Percentiles rank a stretch among this genome's conserved stretches.
Conservation (phyloP, 139 green algal species). For the Coelastrella sp. region DNA sequence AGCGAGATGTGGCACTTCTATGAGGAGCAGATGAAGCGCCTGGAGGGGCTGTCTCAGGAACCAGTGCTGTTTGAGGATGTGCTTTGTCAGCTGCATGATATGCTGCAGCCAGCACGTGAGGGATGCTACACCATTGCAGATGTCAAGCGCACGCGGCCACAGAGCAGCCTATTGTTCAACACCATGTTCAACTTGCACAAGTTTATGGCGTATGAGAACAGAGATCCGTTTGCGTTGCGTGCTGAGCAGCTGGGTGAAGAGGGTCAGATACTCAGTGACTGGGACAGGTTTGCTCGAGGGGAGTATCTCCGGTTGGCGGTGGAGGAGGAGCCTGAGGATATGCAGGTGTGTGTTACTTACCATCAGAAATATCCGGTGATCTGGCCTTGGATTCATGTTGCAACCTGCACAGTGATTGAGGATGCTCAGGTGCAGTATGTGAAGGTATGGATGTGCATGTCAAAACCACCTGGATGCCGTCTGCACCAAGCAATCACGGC, state of each 20-base stretch:
- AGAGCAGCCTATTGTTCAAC: conserved; percentile 96
- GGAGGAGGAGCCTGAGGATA: conserved; percentile 89
- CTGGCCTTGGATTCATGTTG: too few species aligned
- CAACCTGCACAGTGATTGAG: too few species aligned
- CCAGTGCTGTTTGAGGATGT: conserved; percentile 90
- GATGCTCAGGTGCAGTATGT: too few species aligned
- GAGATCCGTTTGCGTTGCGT: conserved; percentile 67
- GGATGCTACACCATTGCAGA: conserved; percentile 77
- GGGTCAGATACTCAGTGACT: conserved; percentile 74
- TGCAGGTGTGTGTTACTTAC: conserved; percentile 13
- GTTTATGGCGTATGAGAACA: conserved; percentile 98
- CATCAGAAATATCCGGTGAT: not conserved
- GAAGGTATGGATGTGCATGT: too few species aligned
- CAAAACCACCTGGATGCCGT: too few species aligned
- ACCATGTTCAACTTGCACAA: conserved; percentile 99
- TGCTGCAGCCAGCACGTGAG: conserved; percentile 79
- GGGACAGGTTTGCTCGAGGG: conserved; percentile 86
- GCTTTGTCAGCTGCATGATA: conserved; percentile 98
- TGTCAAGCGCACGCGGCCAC: conserved; percentile 77
- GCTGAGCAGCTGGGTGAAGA: conserved; percentile 67
- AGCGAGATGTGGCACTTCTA: conserved; percentile 97
- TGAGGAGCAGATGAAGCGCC: conserved; percentile 97
- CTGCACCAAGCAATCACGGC: too few species aligned
- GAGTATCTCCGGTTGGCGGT: conserved; percentile 91
- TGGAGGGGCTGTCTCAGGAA: conserved; percentile 94